Evolutionary conservation across 305 asterid species (phyloP).

Genomic region (Euphrasia arctica): DNA sequence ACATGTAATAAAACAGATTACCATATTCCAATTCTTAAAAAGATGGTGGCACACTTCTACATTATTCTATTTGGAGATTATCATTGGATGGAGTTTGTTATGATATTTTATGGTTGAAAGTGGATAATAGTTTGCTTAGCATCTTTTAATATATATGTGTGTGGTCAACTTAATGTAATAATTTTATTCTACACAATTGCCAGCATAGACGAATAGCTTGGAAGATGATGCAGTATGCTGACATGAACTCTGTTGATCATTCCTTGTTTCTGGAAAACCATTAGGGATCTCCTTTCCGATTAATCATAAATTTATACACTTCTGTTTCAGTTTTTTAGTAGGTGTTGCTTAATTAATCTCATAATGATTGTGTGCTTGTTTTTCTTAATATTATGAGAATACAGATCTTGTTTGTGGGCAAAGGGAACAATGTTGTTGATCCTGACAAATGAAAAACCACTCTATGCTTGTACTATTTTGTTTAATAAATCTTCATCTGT

Average conservation of each 20-base stretch:
- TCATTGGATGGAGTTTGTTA: constrained; percentile 10
- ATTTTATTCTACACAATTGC: constrained; percentile 3
- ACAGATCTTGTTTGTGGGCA: background rate
- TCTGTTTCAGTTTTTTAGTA: background rate
- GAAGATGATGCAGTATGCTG: background rate
- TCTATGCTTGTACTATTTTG: background rate
- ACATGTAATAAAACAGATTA: background rate
- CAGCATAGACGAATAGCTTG: background rate
- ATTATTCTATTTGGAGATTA: constrained; percentile 7
- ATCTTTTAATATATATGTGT: background rate
- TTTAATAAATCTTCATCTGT: background rate
- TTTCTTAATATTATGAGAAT: background rate
- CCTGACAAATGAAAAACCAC: background rate
- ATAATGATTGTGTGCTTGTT: background rate
- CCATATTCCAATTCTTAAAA: background rate
- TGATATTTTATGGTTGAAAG: constrained; percentile 3
- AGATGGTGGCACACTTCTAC: background rate
- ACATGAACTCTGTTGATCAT: background rate
- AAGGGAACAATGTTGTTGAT: constrained; percentile 5
- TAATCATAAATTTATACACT: background rate
- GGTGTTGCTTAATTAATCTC: background rate
- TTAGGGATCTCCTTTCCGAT: background rate
- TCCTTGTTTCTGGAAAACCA: background rate
- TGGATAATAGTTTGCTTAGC: background rate
- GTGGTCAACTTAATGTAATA: background rate